These are phyloP conservation scores for Wickerhamiella musiphila DNA, from an alignment of 805 yeast species.

Conservation along the genomic window DNA sequence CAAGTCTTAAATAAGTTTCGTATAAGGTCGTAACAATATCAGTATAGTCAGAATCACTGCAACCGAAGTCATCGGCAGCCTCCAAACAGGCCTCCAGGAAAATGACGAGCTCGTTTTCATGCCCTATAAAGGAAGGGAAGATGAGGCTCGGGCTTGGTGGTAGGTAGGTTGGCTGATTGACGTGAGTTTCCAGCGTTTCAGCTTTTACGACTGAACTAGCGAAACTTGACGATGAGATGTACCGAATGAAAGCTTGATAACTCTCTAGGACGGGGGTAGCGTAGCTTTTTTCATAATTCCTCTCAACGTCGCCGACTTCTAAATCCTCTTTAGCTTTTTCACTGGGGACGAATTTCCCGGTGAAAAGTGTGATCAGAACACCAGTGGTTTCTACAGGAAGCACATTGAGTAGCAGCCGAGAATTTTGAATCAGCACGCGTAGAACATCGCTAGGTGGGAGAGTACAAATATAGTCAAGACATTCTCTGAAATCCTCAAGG, in stretches of 20 bases:
- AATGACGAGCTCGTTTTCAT: slow-evolving; percentile 75
- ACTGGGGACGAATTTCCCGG: slow-evolving; percentile 61
- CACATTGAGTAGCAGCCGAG: slow-evolving; percentile 44
- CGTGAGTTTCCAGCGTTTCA: slow-evolving; percentile 7
- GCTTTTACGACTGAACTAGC: slow-evolving; percentile 13
- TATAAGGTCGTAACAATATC: slow-evolving; percentile 63
- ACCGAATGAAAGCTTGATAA: slow-evolving; percentile 40
- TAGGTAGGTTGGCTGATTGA: slow-evolving; percentile 32
- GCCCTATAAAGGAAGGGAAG: slow-evolving; percentile 71
- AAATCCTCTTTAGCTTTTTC: not conserved
- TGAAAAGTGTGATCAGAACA: slow-evolving; percentile 68
- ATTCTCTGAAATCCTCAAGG: slow-evolving; percentile 38
- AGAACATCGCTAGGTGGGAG: slow-evolving; percentile 62
- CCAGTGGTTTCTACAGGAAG: slow-evolving; percentile 71
- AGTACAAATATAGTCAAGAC: slow-evolving; percentile 49
- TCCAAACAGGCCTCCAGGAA: slow-evolving; percentile 84
- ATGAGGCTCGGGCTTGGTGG: slow-evolving; percentile 85
- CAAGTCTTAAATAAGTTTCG: slow-evolving; percentile 59
- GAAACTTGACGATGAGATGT: slow-evolving; percentile 22
- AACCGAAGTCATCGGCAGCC: slow-evolving; percentile 60
- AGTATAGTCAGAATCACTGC: slow-evolving; percentile 46
- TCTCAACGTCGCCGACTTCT: no score
- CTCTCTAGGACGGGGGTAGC: slow-evolving; percentile 28
- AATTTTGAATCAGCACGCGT: slow-evolving; percentile 47
- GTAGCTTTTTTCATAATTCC: no score